Evolutionary conservation across 805 yeast species (phyloP).

Genomic region (Candida insectalens): DNA sequence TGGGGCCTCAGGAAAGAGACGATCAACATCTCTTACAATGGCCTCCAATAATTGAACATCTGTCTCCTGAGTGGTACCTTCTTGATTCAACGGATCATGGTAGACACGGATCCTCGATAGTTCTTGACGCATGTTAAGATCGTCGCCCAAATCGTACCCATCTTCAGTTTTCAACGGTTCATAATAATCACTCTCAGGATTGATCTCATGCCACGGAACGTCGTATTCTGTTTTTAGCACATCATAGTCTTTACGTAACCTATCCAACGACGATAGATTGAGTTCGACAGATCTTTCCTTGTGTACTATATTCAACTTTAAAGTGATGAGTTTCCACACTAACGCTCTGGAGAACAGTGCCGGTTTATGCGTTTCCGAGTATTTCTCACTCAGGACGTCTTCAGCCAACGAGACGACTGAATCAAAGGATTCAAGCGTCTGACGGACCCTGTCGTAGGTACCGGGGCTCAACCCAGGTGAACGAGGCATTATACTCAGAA

Average conservation of each 20-base stretch:
- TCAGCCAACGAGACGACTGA: constrained; percentile 5
- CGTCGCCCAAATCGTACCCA: constrained; percentile 20
- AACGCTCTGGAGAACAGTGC: constrained; percentile 11
- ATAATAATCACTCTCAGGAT: constrained; percentile 16
- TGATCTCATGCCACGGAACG: constrained; percentile 27
- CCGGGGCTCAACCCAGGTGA: background rate
- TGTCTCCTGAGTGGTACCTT: constrained; percentile 5
- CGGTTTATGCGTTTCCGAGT: constrained; percentile 4
- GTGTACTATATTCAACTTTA: constrained; percentile 7
- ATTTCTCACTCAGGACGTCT: constrained; percentile 4
- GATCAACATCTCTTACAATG: constrained; percentile 40
- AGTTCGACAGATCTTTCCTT: constrained; percentile 4
- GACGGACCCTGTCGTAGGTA: constrained; percentile 1
- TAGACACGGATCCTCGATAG: constrained; percentile 1
- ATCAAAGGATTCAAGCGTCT: constrained; percentile 4
- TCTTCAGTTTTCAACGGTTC: background rate
- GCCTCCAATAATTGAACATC: constrained; percentile 32
- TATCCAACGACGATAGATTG: constrained; percentile 9
- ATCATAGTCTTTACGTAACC: constrained; percentile 12
- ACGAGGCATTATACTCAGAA: background rate
- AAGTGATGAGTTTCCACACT: constrained; percentile 12
- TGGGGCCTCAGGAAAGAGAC: constrained; percentile 38
- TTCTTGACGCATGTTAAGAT: constrained; percentile 6
- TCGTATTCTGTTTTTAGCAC: constrained; percentile 15
- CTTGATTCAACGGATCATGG: constrained; percentile 6